A percentile compares a stretch with the other conserved stretches of the same genome.
These are phyloP conservation scores for Quaeritorhiza haematococci DNA, from an alignment of 371 early-diverging fungal species.

Conservation along the genomic window DNA sequence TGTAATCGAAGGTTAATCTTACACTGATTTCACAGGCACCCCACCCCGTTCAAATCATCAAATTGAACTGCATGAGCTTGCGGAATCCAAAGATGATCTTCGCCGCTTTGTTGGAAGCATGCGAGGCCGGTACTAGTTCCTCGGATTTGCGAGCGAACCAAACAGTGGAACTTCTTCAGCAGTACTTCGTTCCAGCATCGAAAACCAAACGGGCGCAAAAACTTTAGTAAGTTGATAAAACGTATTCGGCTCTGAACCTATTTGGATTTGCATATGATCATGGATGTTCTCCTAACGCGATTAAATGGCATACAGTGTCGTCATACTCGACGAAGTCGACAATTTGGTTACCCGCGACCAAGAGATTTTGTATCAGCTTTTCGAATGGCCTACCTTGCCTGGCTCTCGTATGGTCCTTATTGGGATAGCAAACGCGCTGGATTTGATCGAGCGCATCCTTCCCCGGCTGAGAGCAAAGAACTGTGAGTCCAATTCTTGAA, in stretches of 20 bases:
- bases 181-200: too few species aligned
- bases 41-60: slow-evolving; percentile 41
- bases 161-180: too few species aligned
- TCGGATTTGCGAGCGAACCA: too few species aligned
- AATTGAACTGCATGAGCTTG: slow-evolving; percentile 84
- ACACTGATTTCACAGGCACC: slow-evolving; percentile 16
- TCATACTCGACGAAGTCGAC: slow-evolving; percentile 91
- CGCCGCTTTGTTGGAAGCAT: slow-evolving; percentile 49
- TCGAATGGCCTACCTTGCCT: slow-evolving; percentile 66
- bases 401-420: slow-evolving; percentile 70
- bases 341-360: slow-evolving; percentile 72
- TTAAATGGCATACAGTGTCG: too few species aligned
- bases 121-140: slow-evolving; percentile 35
- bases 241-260: too few species aligned
- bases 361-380: slow-evolving; percentile 83
- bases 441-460: slow-evolving; percentile 81
- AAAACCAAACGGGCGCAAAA: too few species aligned
- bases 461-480: slow-evolving; percentile 81
- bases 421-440: slow-evolving; percentile 94
- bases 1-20: too few species aligned
- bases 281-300: too few species aligned
- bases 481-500: slow-evolving; percentile 33
- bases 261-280: too few species aligned
- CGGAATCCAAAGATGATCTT: slow-evolving; percentile 67
- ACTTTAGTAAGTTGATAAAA: too few species aligned